These are phyloP conservation scores for Sonneratia caseolaris DNA, from an alignment of 345 rosid genomes.

Conservation along the genomic window DNA sequence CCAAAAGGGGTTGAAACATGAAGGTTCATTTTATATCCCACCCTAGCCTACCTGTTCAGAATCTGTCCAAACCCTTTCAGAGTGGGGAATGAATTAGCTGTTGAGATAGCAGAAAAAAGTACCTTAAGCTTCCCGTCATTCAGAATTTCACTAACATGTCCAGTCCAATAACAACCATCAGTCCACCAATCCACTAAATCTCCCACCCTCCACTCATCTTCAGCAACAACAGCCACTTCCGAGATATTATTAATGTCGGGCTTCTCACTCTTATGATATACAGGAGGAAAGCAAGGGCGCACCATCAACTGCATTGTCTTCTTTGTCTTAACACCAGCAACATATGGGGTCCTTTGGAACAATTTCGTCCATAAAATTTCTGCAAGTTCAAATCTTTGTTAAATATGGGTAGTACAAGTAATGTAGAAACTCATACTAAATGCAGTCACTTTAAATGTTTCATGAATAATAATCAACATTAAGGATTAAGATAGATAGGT, in stretches of 20 bases:
- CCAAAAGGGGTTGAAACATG: not conserved
- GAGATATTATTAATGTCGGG: conserved; percentile 19
- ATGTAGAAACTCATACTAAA: not conserved
- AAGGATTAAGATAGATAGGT: not conserved
- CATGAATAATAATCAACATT: not conserved
- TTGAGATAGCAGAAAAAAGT: not conserved
- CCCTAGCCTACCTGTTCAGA: not conserved
- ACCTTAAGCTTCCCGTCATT: conserved; percentile 34
- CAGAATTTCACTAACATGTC: conserved; percentile 26
- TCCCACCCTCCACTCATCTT: conserved; percentile 47
- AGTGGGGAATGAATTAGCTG: not conserved
- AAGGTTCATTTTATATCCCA: not conserved
- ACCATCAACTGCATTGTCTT: conserved; percentile 30
- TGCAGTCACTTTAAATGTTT: not conserved
- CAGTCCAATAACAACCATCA: conserved; percentile 52
- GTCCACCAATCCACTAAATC: conserved; percentile 71
- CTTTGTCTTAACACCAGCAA: conserved; percentile 9
- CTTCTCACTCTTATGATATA: conserved; percentile 29
- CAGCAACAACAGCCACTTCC: conserved; percentile 29
- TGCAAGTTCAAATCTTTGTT: conserved; percentile 12
- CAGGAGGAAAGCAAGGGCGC: conserved; percentile 48
- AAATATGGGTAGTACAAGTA: too few relatives aligned
- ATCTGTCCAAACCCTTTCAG: not conserved
- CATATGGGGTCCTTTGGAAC: conserved; percentile 20
- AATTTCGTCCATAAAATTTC: conserved; percentile 24